phyloP scores from a whole-genome alignment of 495 filamentous ascomycete species.

The Niebla homalea region DNA sequence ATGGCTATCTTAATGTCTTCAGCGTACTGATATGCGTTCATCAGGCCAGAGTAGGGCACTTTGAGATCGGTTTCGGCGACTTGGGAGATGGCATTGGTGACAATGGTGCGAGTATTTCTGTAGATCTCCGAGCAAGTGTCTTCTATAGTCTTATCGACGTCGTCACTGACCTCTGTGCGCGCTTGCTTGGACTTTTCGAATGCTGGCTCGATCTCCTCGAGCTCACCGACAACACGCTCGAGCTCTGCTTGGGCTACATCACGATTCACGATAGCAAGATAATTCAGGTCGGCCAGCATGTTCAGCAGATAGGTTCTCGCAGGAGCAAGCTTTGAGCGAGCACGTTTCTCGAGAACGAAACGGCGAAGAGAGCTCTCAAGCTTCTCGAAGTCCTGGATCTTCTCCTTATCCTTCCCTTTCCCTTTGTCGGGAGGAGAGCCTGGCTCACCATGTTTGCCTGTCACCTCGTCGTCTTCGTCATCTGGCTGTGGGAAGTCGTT shows the following conservation, averaged over 20 bases:
- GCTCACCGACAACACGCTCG: slow-evolving; percentile 65
- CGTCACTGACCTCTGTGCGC: slow-evolving; percentile 65
- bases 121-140: slow-evolving; percentile 75
- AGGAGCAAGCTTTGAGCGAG: slow-evolving; percentile 87
- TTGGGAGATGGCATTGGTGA: slow-evolving; percentile 55
- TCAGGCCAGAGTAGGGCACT: slow-evolving; percentile 74
- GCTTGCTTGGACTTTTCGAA: slow-evolving; percentile 76
- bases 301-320: slow-evolving; percentile 95
- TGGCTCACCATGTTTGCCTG: slow-evolving; percentile 32
- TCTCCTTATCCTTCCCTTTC: slow-evolving; percentile 82
- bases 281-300: slow-evolving; percentile 70
- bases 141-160: slow-evolving; percentile 71
- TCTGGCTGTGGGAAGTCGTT: slow-evolving; percentile 36
- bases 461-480: slow-evolving; percentile 42
- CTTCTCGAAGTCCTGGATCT: slow-evolving; percentile 74
- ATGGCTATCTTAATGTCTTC: slow-evolving; percentile 88
- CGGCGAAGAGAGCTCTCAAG: slow-evolving; percentile 78
- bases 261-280: slow-evolving; percentile 72
- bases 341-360: slow-evolving; percentile 92
- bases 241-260: slow-evolving; percentile 79
- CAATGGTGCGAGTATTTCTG: slow-evolving; percentile 57
- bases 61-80: slow-evolving; percentile 68
- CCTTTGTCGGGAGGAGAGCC: slow-evolving; percentile 46
- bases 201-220: slow-evolving; percentile 69
- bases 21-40: slow-evolving; percentile 78